These are phyloP conservation scores for Aulographum hederae DNA, from an alignment of 2,329 filamentous ascomycete species.

Conservation along the genomic window DNA sequence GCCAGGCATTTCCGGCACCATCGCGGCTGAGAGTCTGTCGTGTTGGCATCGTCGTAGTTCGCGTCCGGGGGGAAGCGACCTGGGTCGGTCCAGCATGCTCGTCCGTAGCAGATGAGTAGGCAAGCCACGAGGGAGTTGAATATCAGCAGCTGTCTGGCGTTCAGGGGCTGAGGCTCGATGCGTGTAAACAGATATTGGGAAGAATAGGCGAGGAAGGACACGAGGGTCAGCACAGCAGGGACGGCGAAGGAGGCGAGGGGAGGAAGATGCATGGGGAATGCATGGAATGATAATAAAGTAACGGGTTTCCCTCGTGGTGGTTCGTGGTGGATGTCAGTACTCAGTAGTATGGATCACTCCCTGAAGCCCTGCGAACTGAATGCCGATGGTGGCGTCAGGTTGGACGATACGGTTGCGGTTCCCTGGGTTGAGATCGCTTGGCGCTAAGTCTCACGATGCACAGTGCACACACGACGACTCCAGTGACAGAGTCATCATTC, in stretches of 20 bases:
- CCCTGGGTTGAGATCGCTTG: too few species aligned
- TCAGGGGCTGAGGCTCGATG: slow-evolving; percentile 40
- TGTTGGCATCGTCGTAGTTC: background rate
- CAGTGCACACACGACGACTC: too few species aligned
- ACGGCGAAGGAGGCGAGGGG: slow-evolving; percentile 34
- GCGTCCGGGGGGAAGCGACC: slow-evolving; percentile 29
- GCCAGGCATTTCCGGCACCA: slow-evolving; percentile 66
- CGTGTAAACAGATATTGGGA: slow-evolving; percentile 52
- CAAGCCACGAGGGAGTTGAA: slow-evolving; percentile 49
- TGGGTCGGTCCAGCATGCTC: slow-evolving; percentile 40
- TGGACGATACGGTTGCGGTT: too few species aligned
- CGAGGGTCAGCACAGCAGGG: slow-evolving; percentile 47
- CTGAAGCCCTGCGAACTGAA: too few species aligned
- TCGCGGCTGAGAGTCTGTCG: slow-evolving; percentile 14
- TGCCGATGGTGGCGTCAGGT: too few species aligned
- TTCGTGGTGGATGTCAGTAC: background rate
- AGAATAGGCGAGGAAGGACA: slow-evolving; percentile 51
- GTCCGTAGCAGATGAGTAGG: slow-evolving; percentile 53
- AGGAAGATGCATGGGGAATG: background rate
- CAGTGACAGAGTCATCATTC: too few species aligned
- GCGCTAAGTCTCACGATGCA: too few species aligned
- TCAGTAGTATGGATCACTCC: background rate
- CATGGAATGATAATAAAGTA: too few species aligned
- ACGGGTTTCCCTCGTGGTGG: background rate
- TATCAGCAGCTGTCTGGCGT: slow-evolving; percentile 33